These are phyloP conservation scores for Russula lepida DNA, from an alignment of 768 basidiomycete species.

Conservation along the genomic window DNA sequence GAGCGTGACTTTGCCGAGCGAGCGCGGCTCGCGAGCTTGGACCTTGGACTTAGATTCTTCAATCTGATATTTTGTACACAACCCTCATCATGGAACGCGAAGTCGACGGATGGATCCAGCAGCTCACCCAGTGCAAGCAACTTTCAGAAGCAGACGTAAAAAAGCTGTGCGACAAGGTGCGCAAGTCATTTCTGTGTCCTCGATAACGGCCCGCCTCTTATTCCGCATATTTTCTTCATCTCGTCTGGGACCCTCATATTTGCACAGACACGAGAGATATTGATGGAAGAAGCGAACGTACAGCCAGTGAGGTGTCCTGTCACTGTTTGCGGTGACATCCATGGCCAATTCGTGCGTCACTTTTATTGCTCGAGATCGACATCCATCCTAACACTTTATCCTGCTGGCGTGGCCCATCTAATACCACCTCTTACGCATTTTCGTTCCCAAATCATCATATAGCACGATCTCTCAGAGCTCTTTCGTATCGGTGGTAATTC, in stretches of 20 bases:
- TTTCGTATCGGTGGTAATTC: constrained; percentile 98
- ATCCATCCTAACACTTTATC: constrained; percentile 1
- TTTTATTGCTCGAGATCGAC: constrained; percentile 21
- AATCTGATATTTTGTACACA: constrained; percentile 13
- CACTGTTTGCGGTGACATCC: constrained; percentile 98
- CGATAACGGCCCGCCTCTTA: constrained; percentile 27
- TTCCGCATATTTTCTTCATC: constrained; percentile 7
- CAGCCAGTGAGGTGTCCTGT: constrained; percentile 98
- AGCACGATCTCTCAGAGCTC: constrained; percentile 99
- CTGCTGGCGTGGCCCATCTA: constrained; percentile 14
- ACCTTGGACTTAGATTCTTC: constrained; percentile 14
- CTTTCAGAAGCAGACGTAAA: constrained; percentile 93
- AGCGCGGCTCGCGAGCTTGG: neutral
- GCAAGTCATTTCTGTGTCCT: constrained; percentile 27
- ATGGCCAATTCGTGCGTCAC: constrained; percentile 94
- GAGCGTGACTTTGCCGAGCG: constrained; percentile 8
- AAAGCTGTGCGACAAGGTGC: constrained; percentile 96
- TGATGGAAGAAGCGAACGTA: constrained; percentile 99
- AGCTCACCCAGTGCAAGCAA: constrained; percentile 96
- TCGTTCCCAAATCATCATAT: constrained; percentile 21
- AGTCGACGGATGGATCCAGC: constrained; percentile 95
- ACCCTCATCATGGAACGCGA: constrained; percentile 45
- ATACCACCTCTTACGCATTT: constrained; percentile 14
- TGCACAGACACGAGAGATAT: constrained; percentile 85
- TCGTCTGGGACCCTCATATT: constrained; percentile 5